Conservation (phyloP, 129 eudicot genomes). For the Flaveria ramosissima region DNA sequence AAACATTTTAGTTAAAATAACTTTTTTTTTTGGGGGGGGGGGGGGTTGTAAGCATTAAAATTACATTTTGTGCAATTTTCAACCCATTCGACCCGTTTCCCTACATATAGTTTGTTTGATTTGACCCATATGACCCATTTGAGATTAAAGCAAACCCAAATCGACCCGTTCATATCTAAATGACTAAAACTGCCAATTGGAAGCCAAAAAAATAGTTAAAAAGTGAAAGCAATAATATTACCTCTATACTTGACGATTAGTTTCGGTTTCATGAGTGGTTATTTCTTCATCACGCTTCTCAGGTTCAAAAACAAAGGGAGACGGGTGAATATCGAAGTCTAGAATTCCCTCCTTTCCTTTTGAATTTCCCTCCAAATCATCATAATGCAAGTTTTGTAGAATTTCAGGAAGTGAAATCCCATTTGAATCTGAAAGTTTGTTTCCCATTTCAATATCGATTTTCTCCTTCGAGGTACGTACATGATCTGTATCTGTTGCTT, state of each 20-base stretch:
- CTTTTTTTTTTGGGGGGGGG: neutral
- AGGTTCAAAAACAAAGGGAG: constrained; percentile 47
- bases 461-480: constrained; percentile 61
- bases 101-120: neutral
- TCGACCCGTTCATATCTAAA: neutral
- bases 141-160: neutral
- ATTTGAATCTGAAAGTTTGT: constrained; percentile 40
- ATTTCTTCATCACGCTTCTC: constrained; percentile 37
- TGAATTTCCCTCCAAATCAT: constrained; percentile 56
- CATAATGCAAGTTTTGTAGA: constrained; percentile 65
- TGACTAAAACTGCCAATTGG: neutral
- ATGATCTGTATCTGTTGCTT: constrained; percentile 32
- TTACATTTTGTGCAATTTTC: neutral
- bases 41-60: neutral
- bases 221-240: constrained; percentile 2
- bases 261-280: constrained; percentile 34
- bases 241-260: constrained; percentile 39
- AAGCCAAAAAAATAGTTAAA: neutral
- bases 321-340: constrained; percentile 31
- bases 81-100: neutral
- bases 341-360: constrained; percentile 47
- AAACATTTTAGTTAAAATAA: neutral
- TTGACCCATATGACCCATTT: neutral
- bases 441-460: constrained; percentile 77
- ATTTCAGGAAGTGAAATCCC: constrained; percentile 79